phyloP scores from a whole-genome alignment of 2,329 filamentous ascomycete genomes.

The Pseudogymnoascus sp. region DNA sequence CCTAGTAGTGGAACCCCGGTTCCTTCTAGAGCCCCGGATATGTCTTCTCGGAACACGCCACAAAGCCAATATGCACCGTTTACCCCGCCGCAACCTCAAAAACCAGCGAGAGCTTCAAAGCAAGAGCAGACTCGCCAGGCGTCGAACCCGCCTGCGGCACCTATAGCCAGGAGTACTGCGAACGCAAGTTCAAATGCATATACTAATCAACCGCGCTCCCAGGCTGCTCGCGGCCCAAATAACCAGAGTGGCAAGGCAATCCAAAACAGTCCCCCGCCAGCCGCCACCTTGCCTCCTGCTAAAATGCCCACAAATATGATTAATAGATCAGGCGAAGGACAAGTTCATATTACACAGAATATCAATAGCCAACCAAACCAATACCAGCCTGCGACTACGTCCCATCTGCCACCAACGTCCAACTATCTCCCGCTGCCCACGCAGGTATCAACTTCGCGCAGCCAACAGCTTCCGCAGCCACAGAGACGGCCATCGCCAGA shows the following conservation, averaged over 20 bases:
- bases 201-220: neutral
- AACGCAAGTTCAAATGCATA: neutral
- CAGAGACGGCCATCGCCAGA: neutral
- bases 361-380: neutral
- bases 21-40: neutral
- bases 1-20: neutral
- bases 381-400: neutral
- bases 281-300: neutral
- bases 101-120: neutral
- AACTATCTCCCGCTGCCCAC: neutral
- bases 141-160: neutral
- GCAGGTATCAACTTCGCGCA: neutral
- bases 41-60: neutral
- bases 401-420: neutral
- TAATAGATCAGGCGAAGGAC: neutral
- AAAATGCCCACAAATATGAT: neutral
- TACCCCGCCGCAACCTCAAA: neutral
- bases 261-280: neutral
- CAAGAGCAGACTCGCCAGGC: neutral
- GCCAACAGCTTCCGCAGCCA: neutral
- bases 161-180: neutral
- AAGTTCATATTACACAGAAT: neutral
- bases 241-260: neutral
- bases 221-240: neutral
- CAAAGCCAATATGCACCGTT: neutral